Evolutionary conservation across 108 stramenopile species (phyloP), one percentile per base, ranked within the genome.

Genomic region (Cyclotella atomus): DNA sequence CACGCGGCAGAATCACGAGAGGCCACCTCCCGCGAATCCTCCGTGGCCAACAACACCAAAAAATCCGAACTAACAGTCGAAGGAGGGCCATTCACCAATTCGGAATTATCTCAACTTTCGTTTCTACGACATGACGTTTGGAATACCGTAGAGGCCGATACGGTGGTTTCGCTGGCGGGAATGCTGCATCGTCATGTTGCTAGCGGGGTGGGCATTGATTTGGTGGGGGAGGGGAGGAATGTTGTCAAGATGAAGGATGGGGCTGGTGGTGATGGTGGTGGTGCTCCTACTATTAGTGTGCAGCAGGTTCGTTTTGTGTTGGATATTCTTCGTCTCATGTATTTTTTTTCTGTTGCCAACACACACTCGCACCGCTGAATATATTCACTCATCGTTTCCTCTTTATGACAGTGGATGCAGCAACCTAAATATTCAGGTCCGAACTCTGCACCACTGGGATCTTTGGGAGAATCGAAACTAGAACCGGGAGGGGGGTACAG

Each of bases 21-120:
- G 0, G 73, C 66, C 1, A 35, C 72, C 14, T 50, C 77, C 15
- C 62, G 64, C 16, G 81, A 77, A 72, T 77, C 65, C 9, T 71
- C 82, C 28, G 12, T 57, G 17, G 29, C 29, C 47, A 57, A 14
- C 16, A 19, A 21, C 0, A 54, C 14, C 33, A 68, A 33, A 33
- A 50, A 36, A 38, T 43, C 41, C 10, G 28, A 49, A 21, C 76
- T 71, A 43, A 71, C 41, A 7, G 45, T 62, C 28, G 28, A 69
- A 20, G 82, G 77, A 21, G 85, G 82, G 49, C 85, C 83, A 15
- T 77, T 86, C 38, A 78, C 76, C 15, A 27, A 66, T 43, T 20
- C 36, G 49, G 86, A 87, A 70, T 46, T 87, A n/a, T 69, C 68
- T 12, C 83, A 81, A 53, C 69, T 87, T 7, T 74, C 84, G 73